Conservation (phyloP, 305 asterid genomes). For the Fraxinus floribunda region DNA sequence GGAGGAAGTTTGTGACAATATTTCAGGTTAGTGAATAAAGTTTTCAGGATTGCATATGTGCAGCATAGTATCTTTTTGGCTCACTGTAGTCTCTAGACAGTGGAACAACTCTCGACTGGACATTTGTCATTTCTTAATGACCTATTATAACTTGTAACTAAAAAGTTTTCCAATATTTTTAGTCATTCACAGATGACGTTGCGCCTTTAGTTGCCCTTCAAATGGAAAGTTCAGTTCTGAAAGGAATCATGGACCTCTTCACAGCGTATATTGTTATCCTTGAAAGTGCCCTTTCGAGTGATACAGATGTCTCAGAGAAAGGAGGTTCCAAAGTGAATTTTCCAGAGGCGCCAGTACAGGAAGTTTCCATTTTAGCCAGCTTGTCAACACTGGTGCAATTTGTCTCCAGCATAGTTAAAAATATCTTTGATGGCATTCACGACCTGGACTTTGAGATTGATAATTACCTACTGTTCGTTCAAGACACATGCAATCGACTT, state of each 20-base stretch:
- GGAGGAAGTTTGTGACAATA: constrained; percentile 61
- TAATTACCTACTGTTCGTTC: constrained; percentile 31
- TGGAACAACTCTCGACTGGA: not conserved
- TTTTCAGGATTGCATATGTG: not conserved
- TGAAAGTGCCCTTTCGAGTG: constrained; percentile 46
- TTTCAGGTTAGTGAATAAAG: constrained; percentile 46
- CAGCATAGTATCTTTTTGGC: not conserved
- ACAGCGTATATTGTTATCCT: constrained; percentile 43
- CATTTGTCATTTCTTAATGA: not conserved
- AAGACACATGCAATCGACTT: constrained; percentile 37
- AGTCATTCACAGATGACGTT: constrained; percentile 55
- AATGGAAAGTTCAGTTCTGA: constrained; percentile 62
- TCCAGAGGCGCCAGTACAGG: constrained; percentile 44
- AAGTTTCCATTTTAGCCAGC: constrained; percentile 58
- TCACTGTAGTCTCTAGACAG: not conserved
- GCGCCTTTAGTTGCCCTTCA: constrained; percentile 49
- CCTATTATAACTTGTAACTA: not conserved
- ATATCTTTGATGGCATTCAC: constrained; percentile 37
- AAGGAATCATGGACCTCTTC: constrained; percentile 51
- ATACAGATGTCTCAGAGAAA: constrained; percentile 22
- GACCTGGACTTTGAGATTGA: constrained; percentile 52
- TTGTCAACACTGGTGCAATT: constrained; percentile 48
- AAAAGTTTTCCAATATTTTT: not conserved
- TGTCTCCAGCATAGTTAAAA: constrained; percentile 39
- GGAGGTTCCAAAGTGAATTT: constrained; percentile 34